Base-by-base conservation (phyloP, 805 yeast genomes). In the Hanseniaspora jakobsenii region DNA sequence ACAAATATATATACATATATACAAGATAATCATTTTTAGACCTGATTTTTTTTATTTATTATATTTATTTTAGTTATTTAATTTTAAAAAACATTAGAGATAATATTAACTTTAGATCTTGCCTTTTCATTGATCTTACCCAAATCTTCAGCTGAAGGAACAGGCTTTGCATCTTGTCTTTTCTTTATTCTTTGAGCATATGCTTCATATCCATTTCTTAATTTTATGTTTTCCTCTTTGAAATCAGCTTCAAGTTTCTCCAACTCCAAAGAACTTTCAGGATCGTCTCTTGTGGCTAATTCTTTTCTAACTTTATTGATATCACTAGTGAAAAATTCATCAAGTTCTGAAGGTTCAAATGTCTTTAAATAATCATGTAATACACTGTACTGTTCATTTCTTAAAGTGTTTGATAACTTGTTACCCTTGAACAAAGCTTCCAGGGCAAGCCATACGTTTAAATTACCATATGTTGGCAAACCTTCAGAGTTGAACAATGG, bases 381-480 rank as follows among this genome's bases (percentile, higher is more conserved):
- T 5, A 22, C 37, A 8, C n/a, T 34, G 19, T 22, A 34, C 13
- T 22, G 22, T 3, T 6, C 9, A 16, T 16, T 23, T 18, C 26
- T 34, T n/a, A 23, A 17, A n/a, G n/a, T n/a, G n/a, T n/a, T n/a
- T n/a, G n/a, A n/a, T n/a, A n/a, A n/a, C n/a, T n/a, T n/a, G n/a
- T n/a, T n/a, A n/a, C n/a, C n/a, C n/a, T n/a, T n/a, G 2, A 46
- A n/a, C 6, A 32, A 17, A 49, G 51, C 38, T 55, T 60, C 44
- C 32, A 53, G 48, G 39, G 57, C 37, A 28, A 60, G 39, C 65
- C 65, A 61, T 30, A 56, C 50, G 43, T 55, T 57, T 44, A 60
- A 30, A 37, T 60, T 57, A 18, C 65, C 65, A 27, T 55, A 55
- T 6, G 52, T 26, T 6, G 57, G 56, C 5, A 9, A 23, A 7